A percentile compares a stretch with the other conserved stretches of the same genome.
Evolutionary conservation across 495 filamentous ascomycete genomes (phyloP).

Genomic region (Tuber borchii): DNA sequence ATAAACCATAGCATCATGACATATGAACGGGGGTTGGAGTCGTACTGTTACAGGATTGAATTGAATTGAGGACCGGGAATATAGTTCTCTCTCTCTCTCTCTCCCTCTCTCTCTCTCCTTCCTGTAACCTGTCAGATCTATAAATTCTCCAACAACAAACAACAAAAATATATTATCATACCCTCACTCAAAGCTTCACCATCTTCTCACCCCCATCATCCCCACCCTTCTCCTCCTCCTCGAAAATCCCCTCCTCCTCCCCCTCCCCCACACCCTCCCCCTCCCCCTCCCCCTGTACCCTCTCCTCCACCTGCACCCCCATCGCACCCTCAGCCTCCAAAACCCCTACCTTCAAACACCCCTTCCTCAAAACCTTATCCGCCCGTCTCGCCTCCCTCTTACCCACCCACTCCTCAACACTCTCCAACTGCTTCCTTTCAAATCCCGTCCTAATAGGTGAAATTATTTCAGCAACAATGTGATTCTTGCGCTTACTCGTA

Average conservation of each 20-base stretch:
- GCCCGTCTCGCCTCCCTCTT: constrained; percentile 13
- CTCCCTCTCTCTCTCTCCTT: too few species aligned
- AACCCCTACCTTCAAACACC: too few species aligned
- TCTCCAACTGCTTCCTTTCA: constrained; percentile 21
- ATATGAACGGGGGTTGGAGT: not conserved
- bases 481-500: constrained; percentile 26
- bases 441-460: constrained; percentile 24
- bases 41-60: not conserved
- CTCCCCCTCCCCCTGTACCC: not conserved
- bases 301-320: too few species aligned
- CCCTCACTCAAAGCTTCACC: too few species aligned
- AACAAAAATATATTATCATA: not conserved
- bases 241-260: not conserved
- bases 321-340: too few species aligned
- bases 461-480: constrained; percentile 33
- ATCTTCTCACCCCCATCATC: not conserved
- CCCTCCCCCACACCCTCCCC: not conserved
- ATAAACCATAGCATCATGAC: not conserved
- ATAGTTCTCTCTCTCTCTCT: too few species aligned
- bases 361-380: constrained; percentile 14
- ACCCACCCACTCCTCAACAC: constrained; percentile 17
- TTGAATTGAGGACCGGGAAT: not conserved
- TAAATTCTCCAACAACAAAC: not conserved
- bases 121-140: not conserved
- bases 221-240: not conserved